Percentiles rank a stretch among this genome's conserved stretches.
Conservation (phyloP, 192 early-diverging fungal genomes). For the Backusella morwellensis region DNA sequence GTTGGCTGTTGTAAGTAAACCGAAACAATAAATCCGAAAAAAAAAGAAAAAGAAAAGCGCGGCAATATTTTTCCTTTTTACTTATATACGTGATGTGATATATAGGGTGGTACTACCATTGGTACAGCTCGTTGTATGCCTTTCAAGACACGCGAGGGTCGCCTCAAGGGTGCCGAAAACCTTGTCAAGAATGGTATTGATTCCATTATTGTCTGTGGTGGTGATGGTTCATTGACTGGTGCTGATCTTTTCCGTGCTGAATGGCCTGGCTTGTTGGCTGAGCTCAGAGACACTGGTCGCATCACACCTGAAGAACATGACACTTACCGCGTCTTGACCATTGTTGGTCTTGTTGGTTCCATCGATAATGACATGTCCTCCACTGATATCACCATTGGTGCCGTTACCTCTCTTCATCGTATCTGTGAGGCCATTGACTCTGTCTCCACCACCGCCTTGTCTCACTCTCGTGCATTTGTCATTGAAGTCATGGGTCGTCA, state of each 20-base stretch:
- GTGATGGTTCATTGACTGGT: conserved; percentile 96
- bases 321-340: conserved; percentile 70
- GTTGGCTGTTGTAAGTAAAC: conserved; percentile 57
- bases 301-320: conserved; percentile 62
- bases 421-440: conserved; percentile 97
- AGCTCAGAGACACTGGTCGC: conserved; percentile 60
- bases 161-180: conserved; percentile 78
- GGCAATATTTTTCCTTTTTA: conserved; percentile 4
- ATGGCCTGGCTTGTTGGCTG: conserved; percentile 82
- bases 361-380: conserved; percentile 95
- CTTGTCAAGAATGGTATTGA: conserved; percentile 92
- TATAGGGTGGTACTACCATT: conserved; percentile 90
- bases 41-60: neutral
- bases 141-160: conserved; percentile 84
- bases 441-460: conserved; percentile 87
- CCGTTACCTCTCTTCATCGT: conserved; percentile 87
- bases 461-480: conserved; percentile 96
- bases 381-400: conserved; percentile 96
- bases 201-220: conserved; percentile 92
- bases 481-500: conserved; percentile 99
- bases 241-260: conserved; percentile 89
- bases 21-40: neutral
- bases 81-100: neutral
- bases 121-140: conserved; percentile 89
- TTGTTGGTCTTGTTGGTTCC: conserved; percentile 95